Base-by-base conservation (phyloP, 1,284 basidiomycete genomes). In the Anthracocystis setariae region DNA sequence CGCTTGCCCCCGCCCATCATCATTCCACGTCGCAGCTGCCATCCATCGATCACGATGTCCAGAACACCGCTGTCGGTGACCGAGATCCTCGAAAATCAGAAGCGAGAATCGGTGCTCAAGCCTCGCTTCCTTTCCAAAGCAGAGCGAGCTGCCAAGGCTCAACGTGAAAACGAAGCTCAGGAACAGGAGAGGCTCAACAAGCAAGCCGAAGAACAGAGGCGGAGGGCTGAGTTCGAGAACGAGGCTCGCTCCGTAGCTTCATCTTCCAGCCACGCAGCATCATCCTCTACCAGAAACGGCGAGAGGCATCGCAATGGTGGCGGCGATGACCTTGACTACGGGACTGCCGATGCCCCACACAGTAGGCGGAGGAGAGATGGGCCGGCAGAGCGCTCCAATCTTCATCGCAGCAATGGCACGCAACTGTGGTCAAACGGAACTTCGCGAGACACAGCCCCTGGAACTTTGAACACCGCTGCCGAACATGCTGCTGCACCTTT, bases 201-300 rank as follows among this genome's bases (percentile, higher is more conserved):
- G 67, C 88, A 88, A 62, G 89, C 91, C 44, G 84, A 85, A 5
- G 63, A 88, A 1, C 86, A 85, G 58, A 81, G 84, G 50, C 89
- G 91, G 64, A 85, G 91, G 38, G 88, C 90, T 56, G 82, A 79
- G 8, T 85, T 95, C 9, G 93, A 97, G 82, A 84, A 86, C 17
- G 88, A 90, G 40, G 73, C 68, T 37, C 54, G 60, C 3, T 43
- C 54, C 7, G 51, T 40, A 9, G 10, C 67, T 12, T 55, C 74
- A 29, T 38, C 67, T 15, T 46, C 66, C 18, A 43, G 60, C 17
- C 33, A 33, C 25, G 24, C 48, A 13, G n/a, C 37, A 39, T 40
- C 25, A 29, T 18, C 50, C 1, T 12, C 46, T 2, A 40, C 25
- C 13, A 50, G 55, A 17, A 48, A 39, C 1, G 24, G 42, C 8